These are phyloP conservation scores for Psilocybe azurescens DNA, from an alignment of 768 basidiomycete species.

Conservation along the genomic window DNA sequence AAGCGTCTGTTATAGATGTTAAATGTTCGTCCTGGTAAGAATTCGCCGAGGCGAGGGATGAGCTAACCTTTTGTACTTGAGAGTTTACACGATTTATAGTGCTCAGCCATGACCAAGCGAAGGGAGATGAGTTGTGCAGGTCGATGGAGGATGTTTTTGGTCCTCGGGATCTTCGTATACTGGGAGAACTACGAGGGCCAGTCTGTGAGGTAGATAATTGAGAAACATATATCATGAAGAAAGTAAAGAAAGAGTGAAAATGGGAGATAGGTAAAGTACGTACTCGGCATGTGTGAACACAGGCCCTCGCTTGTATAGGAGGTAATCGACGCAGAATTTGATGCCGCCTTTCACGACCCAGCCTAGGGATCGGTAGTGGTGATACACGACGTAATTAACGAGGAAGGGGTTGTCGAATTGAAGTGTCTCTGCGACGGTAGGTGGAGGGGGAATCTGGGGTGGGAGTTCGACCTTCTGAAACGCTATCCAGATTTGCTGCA, in stretches of 20 bases:
- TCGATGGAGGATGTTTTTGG: conserved; percentile 63
- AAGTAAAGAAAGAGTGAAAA: neutral
- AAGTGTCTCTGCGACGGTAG: conserved; percentile 25
- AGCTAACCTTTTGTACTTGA: conserved; percentile 89
- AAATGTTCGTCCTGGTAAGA: neutral
- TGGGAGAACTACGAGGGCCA: conserved; percentile 89
- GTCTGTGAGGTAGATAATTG: conserved; percentile 50
- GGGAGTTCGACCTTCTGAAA: conserved; percentile 64
- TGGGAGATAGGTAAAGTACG: conserved; percentile 30
- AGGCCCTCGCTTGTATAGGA: conserved; percentile 93
- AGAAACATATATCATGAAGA: neutral
- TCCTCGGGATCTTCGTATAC: conserved; percentile 87
- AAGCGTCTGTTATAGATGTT: conserved; percentile 66
- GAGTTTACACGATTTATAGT: conserved; percentile 97
- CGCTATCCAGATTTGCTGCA: conserved; percentile 64
- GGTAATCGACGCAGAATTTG: conserved; percentile 96
- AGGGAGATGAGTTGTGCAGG: conserved; percentile 70
- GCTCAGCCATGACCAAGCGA: conserved; percentile 95
- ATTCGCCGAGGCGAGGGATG: neutral
- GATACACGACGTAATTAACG: conserved; percentile 87
- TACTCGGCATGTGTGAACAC: conserved; percentile 97
- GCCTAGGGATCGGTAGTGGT: conserved; percentile 94
- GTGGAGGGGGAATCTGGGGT: conserved; percentile 37
- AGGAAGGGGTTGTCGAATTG: conserved; percentile 93
- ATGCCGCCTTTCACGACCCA: conserved; percentile 97